Evolutionary conservation across 768 basidiomycete species (phyloP), one percentile per base, ranked within the genome.

Genomic region (Mycena filopes): DNA sequence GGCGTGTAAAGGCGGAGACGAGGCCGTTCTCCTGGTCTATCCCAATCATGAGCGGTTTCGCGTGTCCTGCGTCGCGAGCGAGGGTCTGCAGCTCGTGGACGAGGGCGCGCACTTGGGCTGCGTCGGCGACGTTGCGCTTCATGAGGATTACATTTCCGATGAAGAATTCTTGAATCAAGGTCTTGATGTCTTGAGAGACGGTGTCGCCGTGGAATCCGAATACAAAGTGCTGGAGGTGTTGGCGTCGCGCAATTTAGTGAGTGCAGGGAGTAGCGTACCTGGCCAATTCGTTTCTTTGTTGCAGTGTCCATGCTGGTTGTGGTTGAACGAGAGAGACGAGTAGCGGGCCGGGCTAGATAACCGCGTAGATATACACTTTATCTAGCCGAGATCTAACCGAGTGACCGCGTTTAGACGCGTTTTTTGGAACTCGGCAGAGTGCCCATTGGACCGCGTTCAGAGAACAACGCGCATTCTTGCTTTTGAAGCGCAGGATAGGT

Each of bases 21-120:
- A 90, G 80, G 45, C 90, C 91, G 69, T 90, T 90, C 72, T 92
- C 91, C 73, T 91, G 91, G 77, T 92, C 90, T 20, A 84, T 91
- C 1, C 90, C 90, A 45, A 91, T 86, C 70, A 91, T 78, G 26
- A 92, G 77, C 1, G 88, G 90, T 10, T 68, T 75, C 15, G 70
- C 65, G 53, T 92, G 90, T 0, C 89, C 86, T 1, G 85, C 80
- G 28, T 85, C 81, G 61, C 82, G 84, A 4, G 91, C 89, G 13
- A 89, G 70, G 26, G 69, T 67, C 69, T 91, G 90, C 38, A 92
- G 72, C 40, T 81, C 78, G 26, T 72, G 74, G 7, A 89, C 76
- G 16, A 92, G 76, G 13, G 64, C 65, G 4, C 82, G 81, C 0
- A 86, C 80, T 68, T 91, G 89, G 42, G 76, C 73, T 18, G 84